Percentiles rank a stretch among this genome's conserved stretches.
phyloP scores from a whole-genome alignment of 257 asterid species.

The Solanum dulcamara region DNA sequence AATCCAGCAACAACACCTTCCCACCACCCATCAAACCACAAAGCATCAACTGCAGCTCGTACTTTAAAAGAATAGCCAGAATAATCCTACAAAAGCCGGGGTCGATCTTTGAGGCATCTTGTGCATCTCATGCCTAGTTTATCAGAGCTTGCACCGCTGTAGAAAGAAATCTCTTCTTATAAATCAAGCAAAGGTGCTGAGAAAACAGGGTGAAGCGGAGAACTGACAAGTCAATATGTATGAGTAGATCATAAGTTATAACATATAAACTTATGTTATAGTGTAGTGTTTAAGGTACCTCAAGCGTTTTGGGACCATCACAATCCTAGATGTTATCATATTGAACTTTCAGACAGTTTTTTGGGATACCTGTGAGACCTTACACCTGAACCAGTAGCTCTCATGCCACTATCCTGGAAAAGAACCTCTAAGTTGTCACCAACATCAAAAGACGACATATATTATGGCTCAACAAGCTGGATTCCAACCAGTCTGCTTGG shows the following conservation, averaged over 20 bases:
- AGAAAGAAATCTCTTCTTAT: too few species aligned
- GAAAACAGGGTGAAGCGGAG: neutral
- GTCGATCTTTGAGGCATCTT: too few species aligned
- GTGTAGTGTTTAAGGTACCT: neutral
- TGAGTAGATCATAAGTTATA: neutral
- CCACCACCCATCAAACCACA: neutral
- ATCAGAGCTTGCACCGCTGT: too few species aligned
- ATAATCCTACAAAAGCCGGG: neutral
- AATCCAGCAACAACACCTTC: neutral
- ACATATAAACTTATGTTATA: too few species aligned
- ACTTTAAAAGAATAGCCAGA: neutral
- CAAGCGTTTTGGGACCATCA: neutral
- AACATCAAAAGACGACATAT: neutral
- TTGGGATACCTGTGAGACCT: too few species aligned
- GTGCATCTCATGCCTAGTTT: neutral
- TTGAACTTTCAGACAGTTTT: too few species aligned
- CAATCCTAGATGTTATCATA: too few species aligned
- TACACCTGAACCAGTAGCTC: neutral
- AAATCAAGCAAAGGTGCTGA: neutral
- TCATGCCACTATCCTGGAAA: too few species aligned
- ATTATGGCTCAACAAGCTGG: neutral
- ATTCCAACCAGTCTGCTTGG: neutral
- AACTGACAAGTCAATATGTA: neutral
- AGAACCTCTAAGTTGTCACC: too few species aligned
- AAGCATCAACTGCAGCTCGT: neutral